Conservation (phyloP, 306 rosid species). For the Bauhinia variegata region DNA sequence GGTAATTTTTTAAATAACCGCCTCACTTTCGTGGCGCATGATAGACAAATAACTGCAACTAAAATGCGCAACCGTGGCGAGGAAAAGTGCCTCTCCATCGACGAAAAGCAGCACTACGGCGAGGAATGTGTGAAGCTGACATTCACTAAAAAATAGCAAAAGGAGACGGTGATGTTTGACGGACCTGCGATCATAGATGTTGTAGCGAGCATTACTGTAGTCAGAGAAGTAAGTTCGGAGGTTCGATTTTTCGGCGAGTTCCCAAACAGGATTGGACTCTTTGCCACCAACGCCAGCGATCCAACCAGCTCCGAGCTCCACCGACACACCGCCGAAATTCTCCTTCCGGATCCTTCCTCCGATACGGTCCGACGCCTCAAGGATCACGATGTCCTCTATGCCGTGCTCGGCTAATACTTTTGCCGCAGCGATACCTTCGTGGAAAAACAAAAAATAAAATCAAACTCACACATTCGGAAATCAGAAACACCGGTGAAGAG, state of each 20-base stretch:
- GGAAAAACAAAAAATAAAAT: background rate
- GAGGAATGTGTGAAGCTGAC: background rate
- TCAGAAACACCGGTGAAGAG: background rate
- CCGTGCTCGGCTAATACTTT: slow-evolving; percentile 79
- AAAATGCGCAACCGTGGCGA: too few relatives aligned
- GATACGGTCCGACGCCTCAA: slow-evolving; percentile 90
- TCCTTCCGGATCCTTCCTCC: slow-evolving; percentile 92
- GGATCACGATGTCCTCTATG: slow-evolving; percentile 68
- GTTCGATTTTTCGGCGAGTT: slow-evolving; percentile 67
- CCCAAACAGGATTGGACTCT: slow-evolving; percentile 84
- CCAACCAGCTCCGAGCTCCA: slow-evolving; percentile 99
- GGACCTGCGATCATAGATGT: slow-evolving; percentile 89
- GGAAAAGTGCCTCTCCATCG: too few relatives aligned
- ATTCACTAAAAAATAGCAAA: background rate
- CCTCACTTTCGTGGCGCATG: background rate
- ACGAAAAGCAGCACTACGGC: background rate
- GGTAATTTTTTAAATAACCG: background rate
- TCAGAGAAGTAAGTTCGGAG: slow-evolving; percentile 89
- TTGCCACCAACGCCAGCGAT: slow-evolving; percentile 91
- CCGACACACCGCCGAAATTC: slow-evolving; percentile 78
- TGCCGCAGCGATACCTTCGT: slow-evolving; percentile 78
- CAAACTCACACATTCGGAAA: background rate
- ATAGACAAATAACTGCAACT: background rate
- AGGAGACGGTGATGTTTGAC: background rate
- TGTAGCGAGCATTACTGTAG: slow-evolving; percentile 87